Conservation (phyloP, 2,329 filamentous ascomycete genomes). For the Thermoascus crustaceus region DNA sequence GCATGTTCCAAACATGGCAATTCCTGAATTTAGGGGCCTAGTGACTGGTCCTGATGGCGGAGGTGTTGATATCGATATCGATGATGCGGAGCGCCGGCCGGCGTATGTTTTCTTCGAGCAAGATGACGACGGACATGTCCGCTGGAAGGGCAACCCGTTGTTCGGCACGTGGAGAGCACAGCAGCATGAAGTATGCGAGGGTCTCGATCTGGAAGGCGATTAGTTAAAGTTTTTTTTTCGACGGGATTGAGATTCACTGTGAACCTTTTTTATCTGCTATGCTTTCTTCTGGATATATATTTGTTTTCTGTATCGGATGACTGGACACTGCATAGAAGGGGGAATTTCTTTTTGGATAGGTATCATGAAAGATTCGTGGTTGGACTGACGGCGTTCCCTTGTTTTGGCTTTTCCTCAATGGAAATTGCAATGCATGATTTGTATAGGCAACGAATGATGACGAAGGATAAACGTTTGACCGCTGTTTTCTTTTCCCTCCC, state of each 20-base stretch:
- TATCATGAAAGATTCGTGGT: no score
- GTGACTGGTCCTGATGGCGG: conserved; percentile 19
- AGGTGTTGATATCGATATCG: no score
- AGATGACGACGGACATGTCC: conserved; percentile 24
- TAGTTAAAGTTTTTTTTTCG: conserved; percentile 5
- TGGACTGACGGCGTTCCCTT: no score
- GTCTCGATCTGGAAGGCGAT: conserved; percentile 25
- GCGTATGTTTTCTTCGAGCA: conserved; percentile 36
- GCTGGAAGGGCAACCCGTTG: conserved; percentile 25
- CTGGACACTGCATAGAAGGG: no score
- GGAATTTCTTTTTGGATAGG: no score
- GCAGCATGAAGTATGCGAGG: conserved; percentile 29
- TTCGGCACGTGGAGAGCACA: conserved; percentile 32
- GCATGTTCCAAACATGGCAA: conserved; percentile 26
- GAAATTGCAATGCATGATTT: no score
- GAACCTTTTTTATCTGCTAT: neutral
- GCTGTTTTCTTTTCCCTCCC: no score
- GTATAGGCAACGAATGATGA: no score
- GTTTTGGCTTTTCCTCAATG: no score
- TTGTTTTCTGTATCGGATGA: no score
- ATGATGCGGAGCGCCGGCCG: conserved; percentile 12
- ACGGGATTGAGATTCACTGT: neutral
- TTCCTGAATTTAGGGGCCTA: conserved; percentile 26
- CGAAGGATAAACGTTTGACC: no score
- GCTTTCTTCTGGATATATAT: conserved; percentile 4